phyloP scores from a whole-genome alignment of 202 grass and related monocot species.

The Brachypodium distachyon region DNA sequence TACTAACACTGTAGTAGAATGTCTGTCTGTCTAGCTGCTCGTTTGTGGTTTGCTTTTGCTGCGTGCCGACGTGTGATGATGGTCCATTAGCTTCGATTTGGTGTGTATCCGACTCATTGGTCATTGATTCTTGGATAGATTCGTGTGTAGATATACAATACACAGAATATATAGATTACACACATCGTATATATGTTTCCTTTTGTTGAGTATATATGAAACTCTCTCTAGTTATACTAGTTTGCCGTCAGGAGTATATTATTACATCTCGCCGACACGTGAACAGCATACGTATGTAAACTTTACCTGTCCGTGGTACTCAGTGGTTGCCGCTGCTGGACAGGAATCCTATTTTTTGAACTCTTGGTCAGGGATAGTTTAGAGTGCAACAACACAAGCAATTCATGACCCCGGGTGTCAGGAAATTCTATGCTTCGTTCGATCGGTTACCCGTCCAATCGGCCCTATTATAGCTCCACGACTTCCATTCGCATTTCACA shows the following conservation, averaged over 20 bases:
- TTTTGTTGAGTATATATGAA: too few relatives aligned
- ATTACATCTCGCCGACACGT: not conserved
- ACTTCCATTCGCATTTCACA: not conserved
- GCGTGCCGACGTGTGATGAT: not conserved
- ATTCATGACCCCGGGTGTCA: too few relatives aligned
- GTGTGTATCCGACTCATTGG: slow-evolving; percentile 1
- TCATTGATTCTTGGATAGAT: slow-evolving; percentile 13
- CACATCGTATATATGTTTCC: not conserved
- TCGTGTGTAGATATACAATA: slow-evolving; percentile 27
- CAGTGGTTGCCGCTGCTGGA: not conserved
- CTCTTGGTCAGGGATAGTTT: too few relatives aligned
- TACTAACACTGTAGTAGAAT: not conserved
- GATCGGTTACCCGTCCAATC: not conserved
- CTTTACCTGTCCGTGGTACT: not conserved
- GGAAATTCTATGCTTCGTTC: slow-evolving; percentile 1
- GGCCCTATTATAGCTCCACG: not conserved
- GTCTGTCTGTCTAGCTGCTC: not conserved
- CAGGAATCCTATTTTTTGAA: too few relatives aligned
- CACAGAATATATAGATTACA: not conserved
- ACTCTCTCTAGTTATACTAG: not conserved
- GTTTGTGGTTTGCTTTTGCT: too few relatives aligned
- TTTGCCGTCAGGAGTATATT: not conserved
- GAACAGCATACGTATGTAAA: not conserved
- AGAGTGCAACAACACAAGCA: too few relatives aligned
- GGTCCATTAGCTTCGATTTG: not conserved